phyloP scores from a whole-genome alignment of 2,329 filamentous ascomycete species.

The Alternaria atra region DNA sequence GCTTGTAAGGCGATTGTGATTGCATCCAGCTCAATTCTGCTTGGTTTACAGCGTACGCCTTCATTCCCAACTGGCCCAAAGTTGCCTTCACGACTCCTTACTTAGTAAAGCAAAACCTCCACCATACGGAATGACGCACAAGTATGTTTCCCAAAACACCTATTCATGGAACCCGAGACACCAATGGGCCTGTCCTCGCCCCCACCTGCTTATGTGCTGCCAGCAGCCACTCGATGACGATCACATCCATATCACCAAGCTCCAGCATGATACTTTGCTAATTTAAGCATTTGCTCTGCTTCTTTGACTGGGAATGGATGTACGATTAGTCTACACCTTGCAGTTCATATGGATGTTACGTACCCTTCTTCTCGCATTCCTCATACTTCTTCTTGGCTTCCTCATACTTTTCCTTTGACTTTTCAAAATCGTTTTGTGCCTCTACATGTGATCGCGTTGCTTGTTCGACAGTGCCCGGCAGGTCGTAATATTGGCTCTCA shows the following conservation, averaged over 20 bases:
- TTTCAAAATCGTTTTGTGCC: constrained; percentile 21
- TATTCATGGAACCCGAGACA: background rate
- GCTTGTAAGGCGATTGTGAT: background rate
- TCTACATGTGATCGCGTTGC: constrained; percentile 27
- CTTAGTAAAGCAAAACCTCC: background rate
- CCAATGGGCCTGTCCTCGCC: background rate
- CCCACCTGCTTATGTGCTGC: background rate
- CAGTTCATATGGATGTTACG: background rate
- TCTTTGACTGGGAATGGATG: constrained; percentile 8
- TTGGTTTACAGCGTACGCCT: background rate
- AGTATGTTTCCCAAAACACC: constrained; percentile 1
- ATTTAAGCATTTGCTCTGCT: constrained; percentile 17
- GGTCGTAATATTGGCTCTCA: background rate
- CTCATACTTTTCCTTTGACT: constrained; percentile 23
- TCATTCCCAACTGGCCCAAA: background rate
- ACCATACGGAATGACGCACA: background rate
- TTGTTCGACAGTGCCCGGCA: constrained; percentile 18
- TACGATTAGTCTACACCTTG: background rate
- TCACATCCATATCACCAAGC: background rate
- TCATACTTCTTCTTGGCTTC: constrained; percentile 29
- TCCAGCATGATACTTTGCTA: constrained; percentile 13
- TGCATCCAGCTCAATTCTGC: background rate
- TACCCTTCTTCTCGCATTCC: constrained; percentile 25
- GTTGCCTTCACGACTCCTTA: background rate
- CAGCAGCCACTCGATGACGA: background rate